Percentiles rank a stretch among this genome's conserved stretches.
These are phyloP conservation scores for Neofusicoccum umdonicola DNA, from an alignment of 2,329 filamentous ascomycete species.

Conservation along the genomic window DNA sequence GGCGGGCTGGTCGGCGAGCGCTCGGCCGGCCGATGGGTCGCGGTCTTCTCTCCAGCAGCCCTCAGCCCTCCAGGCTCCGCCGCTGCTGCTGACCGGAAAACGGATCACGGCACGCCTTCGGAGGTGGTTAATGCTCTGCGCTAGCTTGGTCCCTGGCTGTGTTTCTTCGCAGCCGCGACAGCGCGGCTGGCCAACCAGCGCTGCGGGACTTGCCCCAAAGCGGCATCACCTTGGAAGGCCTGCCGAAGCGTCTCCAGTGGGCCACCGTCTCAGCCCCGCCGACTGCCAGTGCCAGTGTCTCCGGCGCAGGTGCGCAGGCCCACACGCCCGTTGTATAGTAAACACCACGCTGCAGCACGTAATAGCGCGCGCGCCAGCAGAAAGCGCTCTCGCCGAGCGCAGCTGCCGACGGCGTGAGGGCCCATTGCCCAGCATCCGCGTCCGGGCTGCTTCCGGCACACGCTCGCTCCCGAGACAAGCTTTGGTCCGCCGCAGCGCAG, in stretches of 20 bases:
- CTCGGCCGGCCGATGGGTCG: background rate
- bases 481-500: background rate
- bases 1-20: too few species aligned
- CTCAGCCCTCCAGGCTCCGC: background rate
- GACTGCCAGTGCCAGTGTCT: background rate
- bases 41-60: slow-evolving; percentile 5
- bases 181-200: background rate
- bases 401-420: background rate
- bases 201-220: background rate
- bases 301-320: background rate
- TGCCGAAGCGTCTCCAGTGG: slow-evolving; percentile 11
- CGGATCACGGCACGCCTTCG: slow-evolving; percentile 3
- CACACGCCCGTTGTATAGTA: background rate
- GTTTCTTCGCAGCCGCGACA: background rate
- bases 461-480: slow-evolving; percentile 3
- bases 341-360: background rate
- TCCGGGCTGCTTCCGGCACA: background rate
- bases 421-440: background rate
- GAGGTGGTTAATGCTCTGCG: background rate
- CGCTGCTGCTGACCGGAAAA: background rate
- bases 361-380: too few species aligned
- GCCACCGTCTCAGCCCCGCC: slow-evolving; percentile 4
- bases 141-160: background rate
- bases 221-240: background rate
- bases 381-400: background rate